A percentile compares a stretch with the other conserved stretches of the same genome.
phyloP scores from a whole-genome alignment of 352 stramenopile genomes.

The Pythium phragmiticola region DNA sequence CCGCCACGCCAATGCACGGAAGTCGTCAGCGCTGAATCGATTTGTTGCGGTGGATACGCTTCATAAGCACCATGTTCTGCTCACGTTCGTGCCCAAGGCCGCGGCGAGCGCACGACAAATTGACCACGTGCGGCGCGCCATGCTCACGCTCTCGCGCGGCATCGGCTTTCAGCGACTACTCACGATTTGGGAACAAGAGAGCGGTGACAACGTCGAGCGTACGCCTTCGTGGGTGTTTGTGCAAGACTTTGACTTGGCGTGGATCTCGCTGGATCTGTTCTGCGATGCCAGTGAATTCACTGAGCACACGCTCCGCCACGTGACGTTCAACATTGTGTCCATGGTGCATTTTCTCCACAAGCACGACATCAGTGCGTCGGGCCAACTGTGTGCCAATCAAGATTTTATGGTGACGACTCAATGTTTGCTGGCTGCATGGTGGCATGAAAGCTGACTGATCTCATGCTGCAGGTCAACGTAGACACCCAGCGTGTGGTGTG shows the following conservation, averaged over 20 bases:
- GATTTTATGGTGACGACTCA: constrained; percentile 42
- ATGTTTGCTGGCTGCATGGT: not conserved
- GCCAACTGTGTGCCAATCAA: constrained; percentile 42
- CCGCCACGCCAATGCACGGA: not conserved
- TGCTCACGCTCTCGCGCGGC: constrained; percentile 32
- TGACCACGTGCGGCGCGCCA: constrained; percentile 39
- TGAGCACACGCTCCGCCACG: constrained; percentile 42
- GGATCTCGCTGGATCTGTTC: constrained; percentile 32
- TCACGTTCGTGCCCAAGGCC: constrained; percentile 22
- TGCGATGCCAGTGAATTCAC: constrained; percentile 34
- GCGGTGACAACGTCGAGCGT: not conserved
- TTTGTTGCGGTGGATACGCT: constrained; percentile 22
- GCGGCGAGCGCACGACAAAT: constrained; percentile 39
- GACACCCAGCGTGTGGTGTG: constrained; percentile 34
- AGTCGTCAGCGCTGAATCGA: not conserved
- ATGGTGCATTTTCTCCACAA: constrained; percentile 62
- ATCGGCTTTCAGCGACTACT: constrained; percentile 46
- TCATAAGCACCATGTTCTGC: constrained; percentile 15
- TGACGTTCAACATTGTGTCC: constrained; percentile 52
- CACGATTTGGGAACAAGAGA: constrained; percentile 41
- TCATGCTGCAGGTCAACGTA: constrained; percentile 32
- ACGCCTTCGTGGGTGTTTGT: constrained; percentile 45
- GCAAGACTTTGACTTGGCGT: constrained; percentile 41
- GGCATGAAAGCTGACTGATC: not conserved
- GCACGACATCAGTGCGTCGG: constrained; percentile 46